These are phyloP conservation scores for Calycina herbarum DNA, from an alignment of 2,329 filamentous ascomycete species.

Conservation along the genomic window DNA sequence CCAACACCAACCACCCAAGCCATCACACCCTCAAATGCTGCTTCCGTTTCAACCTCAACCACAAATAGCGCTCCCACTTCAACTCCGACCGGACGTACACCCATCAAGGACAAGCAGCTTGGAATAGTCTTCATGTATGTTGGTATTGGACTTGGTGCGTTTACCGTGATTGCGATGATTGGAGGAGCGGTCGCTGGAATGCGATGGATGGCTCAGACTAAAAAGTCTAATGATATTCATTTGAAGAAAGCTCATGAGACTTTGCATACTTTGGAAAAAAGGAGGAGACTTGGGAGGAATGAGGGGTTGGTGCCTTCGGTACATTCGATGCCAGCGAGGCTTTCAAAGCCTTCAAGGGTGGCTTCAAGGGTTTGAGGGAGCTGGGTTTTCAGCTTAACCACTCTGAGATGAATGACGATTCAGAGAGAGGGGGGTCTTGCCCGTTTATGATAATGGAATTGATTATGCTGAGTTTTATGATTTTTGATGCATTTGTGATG, in stretches of 20 bases:
- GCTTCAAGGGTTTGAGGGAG: too few species aligned
- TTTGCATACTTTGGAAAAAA: not conserved
- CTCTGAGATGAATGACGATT: too few species aligned
- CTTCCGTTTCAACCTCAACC: not conserved
- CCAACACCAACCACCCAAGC: not conserved
- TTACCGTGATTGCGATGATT: not conserved
- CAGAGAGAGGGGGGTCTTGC: too few species aligned
- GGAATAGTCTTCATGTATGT: not conserved
- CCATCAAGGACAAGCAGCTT: not conserved
- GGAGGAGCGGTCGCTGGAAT: not conserved
- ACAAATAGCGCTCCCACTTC: not conserved
- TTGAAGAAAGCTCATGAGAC: not conserved
- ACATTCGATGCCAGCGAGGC: not conserved
- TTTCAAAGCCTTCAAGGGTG: too few species aligned
- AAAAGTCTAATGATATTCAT: not conserved
- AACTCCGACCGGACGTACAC: not conserved
- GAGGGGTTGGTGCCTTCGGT: not conserved
- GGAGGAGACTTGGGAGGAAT: not conserved
- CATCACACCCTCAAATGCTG: not conserved
- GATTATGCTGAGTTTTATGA: not conserved
- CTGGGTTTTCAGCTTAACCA: too few species aligned
- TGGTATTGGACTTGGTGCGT: not conserved
- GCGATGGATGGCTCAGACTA: slow-evolving; percentile 1
- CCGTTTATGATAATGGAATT: too few species aligned
- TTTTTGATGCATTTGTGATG: not conserved